A percentile compares a stretch with the other conserved stretches of the same genome.
Evolutionary conservation across 345 rosid species (phyloP).

Genomic region (Raphanus raphanistrum): DNA sequence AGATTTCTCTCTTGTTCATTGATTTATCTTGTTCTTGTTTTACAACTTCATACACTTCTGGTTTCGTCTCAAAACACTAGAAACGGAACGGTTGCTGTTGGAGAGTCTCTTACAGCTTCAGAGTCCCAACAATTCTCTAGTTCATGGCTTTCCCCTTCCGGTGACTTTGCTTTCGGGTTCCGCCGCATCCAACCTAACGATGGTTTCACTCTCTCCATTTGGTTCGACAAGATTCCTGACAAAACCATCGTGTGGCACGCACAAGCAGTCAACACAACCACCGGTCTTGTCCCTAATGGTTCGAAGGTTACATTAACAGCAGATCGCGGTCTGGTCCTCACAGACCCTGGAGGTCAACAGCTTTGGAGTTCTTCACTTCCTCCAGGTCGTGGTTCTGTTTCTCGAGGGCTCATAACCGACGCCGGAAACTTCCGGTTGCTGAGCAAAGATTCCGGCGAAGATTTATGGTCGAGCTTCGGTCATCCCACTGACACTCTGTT

Average conservation of each 20-base stretch:
- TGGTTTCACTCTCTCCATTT: background rate
- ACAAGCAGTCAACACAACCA: background rate
- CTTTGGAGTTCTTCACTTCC: background rate
- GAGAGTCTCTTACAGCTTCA: background rate
- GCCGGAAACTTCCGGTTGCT: background rate
- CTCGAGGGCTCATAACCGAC: background rate
- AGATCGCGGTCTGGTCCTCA: background rate
- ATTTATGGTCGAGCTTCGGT: constrained; percentile 52
- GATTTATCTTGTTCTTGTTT: background rate
- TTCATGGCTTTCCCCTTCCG: background rate
- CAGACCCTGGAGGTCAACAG: background rate
- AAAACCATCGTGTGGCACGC: background rate
- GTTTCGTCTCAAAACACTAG: background rate
- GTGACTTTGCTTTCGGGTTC: background rate
- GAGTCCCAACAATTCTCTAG: background rate
- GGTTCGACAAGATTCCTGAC: background rate
- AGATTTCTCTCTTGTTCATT: background rate
- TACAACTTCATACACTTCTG: background rate
- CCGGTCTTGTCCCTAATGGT: background rate
- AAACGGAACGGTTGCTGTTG: background rate
- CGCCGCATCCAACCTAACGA: background rate
- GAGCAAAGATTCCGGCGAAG: background rate
- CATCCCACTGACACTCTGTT: constrained; percentile 56
- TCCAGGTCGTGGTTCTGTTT: background rate
- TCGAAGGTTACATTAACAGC: background rate